phyloP scores from a whole-genome alignment of 371 early-diverging fungal species.

The Circinella minor region DNA sequence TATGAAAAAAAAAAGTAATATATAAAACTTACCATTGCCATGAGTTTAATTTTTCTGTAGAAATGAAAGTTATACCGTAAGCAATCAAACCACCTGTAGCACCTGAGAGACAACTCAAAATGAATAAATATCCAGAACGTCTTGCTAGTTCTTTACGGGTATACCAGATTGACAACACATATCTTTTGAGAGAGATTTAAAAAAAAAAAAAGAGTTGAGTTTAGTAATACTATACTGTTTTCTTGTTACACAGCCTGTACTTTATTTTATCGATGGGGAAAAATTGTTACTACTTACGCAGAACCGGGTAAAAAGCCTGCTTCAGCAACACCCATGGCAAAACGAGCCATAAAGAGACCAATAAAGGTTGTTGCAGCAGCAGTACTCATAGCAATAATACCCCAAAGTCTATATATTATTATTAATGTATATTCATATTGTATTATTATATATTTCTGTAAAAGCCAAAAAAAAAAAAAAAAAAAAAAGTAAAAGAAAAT shows the following conservation, averaged over 20 bases:
- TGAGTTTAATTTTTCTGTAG: conserved; percentile 23
- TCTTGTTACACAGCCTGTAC: no score
- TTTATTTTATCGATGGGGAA: no score
- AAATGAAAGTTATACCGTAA: conserved; percentile 35
- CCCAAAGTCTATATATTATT: conserved; percentile 24
- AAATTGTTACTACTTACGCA: conserved; percentile 12
- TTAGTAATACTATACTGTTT: no score
- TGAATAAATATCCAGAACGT: conserved; percentile 40
- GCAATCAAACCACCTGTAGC: conserved; percentile 43
- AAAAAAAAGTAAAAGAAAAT: not conserved
- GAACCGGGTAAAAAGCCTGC: conserved; percentile 31
- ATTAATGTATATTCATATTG: not conserved
- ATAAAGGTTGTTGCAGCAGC: conserved; percentile 28
- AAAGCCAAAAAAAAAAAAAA: no score
- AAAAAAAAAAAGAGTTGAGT: not conserved
- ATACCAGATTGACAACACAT: conserved; percentile 43
- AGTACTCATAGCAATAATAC: conserved; percentile 25
- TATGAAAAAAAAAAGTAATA: no score
- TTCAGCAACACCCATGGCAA: conserved; percentile 24
- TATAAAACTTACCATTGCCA: conserved; percentile 39
- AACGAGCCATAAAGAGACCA: conserved; percentile 12
- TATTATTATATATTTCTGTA: no score
- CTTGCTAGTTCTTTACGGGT: conserved; percentile 43
- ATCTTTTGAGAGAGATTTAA: not conserved
- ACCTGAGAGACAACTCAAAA: conserved; percentile 43